phyloP scores from a whole-genome alignment of 1,139 yeast genomes.

The Suhomyces atakaporum region DNA sequence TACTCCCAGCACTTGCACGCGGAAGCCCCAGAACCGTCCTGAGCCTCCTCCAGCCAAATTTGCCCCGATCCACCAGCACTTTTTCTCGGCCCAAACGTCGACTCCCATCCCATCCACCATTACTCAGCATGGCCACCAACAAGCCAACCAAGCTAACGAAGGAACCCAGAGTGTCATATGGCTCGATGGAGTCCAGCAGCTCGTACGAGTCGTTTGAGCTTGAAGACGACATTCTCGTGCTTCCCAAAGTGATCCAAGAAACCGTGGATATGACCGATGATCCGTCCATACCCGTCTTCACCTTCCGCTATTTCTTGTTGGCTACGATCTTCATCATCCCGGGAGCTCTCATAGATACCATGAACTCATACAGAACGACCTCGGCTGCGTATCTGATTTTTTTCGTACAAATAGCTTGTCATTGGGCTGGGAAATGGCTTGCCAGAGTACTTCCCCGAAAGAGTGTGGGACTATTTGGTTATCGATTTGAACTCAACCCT shows the following conservation, averaged over 20 bases:
- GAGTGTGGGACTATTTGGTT: constrained; percentile 11
- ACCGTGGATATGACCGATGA: constrained; percentile 22
- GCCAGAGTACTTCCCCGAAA: constrained; percentile 17
- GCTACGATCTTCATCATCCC: constrained; percentile 22
- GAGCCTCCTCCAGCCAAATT: neutral
- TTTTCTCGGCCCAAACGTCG: too few relatives aligned
- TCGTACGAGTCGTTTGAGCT: too few relatives aligned
- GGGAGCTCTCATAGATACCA: constrained; percentile 24
- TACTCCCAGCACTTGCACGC: too few relatives aligned
- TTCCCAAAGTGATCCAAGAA: constrained; percentile 20
- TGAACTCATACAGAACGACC: constrained; percentile 25
- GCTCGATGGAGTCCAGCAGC: neutral
- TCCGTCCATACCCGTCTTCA: constrained; percentile 19
- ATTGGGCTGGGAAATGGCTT: constrained; percentile 24
- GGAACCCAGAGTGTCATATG: too few relatives aligned
- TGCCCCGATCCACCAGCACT: too few relatives aligned
- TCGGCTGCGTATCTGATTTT: constrained; percentile 25
- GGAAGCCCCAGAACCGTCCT: neutral
- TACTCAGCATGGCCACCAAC: neutral
- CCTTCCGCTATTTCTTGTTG: constrained; percentile 20
- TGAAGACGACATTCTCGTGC: constrained; percentile 14
- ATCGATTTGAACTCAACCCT: constrained; percentile 18
- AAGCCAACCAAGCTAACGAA: too few relatives aligned
- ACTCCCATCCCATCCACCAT: too few relatives aligned
- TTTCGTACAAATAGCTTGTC: constrained; percentile 23